A percentile compares a stretch with the other conserved stretches of the same genome.
Conservation (phyloP, 768 basidiomycete genomes). For the Phylloporus arenicola region DNA sequence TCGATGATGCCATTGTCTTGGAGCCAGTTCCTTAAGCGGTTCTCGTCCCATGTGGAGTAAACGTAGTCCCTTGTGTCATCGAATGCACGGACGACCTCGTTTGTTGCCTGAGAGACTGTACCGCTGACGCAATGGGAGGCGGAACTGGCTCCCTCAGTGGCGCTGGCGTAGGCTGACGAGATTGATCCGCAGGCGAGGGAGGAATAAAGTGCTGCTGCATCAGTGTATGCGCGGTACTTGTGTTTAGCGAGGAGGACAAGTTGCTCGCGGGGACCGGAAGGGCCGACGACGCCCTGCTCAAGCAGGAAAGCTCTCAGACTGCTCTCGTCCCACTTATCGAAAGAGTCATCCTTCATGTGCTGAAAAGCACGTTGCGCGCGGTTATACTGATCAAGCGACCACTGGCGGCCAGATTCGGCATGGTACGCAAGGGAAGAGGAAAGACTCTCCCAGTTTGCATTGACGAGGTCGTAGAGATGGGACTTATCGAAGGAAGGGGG, state of each 20-base stretch:
- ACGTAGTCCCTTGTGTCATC: conserved; percentile 82
- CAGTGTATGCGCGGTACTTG: conserved; percentile 54
- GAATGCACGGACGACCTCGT: conserved; percentile 43
- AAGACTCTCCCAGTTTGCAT: conserved; percentile 50
- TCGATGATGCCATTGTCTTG: conserved; percentile 70
- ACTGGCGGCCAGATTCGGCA: conserved; percentile 31
- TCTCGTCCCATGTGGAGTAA: conserved; percentile 88
- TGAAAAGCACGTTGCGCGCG: conserved; percentile 59
- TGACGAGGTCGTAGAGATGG: conserved; percentile 46
- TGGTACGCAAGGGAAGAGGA: conserved; percentile 31
- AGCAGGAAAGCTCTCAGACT: conserved; percentile 78
- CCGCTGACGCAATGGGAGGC: conserved; percentile 38
- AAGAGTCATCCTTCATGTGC: conserved; percentile 52
- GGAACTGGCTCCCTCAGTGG: conserved; percentile 32
- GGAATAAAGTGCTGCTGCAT: conserved; percentile 54
- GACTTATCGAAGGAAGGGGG: conserved; percentile 40
- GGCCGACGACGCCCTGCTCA: conserved; percentile 81
- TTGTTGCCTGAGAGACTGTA: conserved; percentile 48
- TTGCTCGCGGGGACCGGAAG: conserved; percentile 73
- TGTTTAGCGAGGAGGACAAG: conserved; percentile 73
- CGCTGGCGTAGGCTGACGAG: conserved; percentile 49
- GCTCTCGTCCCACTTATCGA: conserved; percentile 84
- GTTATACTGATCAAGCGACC: conserved; percentile 61
- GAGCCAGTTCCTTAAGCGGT: conserved; percentile 62
- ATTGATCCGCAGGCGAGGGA: conserved; percentile 43